These are phyloP conservation scores for Pontederia crassipes DNA, from an alignment of 176 grass and related monocot species.

Conservation along the genomic window DNA sequence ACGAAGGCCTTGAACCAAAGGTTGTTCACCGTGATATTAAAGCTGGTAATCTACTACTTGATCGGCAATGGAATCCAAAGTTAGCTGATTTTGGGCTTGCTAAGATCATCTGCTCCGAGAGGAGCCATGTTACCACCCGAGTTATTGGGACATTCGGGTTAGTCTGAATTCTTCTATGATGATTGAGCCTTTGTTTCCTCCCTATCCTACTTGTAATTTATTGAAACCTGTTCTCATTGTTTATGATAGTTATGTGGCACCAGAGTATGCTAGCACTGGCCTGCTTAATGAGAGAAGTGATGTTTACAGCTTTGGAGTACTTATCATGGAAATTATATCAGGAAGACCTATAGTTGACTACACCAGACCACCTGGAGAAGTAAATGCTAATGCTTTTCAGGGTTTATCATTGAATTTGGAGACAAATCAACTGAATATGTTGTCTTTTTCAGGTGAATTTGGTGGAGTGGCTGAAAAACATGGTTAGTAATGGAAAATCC, in stretches of 20 bases:
- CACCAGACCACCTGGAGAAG: conserved; percentile 56
- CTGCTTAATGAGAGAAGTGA: conserved; percentile 91
- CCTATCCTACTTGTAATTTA: background rate
- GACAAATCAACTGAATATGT: background rate
- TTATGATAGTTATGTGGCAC: conserved; percentile 62
- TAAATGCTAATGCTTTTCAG: conserved; percentile 1
- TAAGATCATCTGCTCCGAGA: conserved; percentile 72
- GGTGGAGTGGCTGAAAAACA: conserved; percentile 82
- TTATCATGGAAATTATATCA: conserved; percentile 77
- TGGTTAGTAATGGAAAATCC: conserved; percentile 66
- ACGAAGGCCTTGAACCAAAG: conserved; percentile 91
- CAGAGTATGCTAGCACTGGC: conserved; percentile 83
- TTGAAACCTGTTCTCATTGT: background rate
- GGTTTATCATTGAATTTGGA: background rate
- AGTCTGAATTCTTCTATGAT: conserved; percentile 5
- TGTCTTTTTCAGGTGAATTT: conserved; percentile 50
- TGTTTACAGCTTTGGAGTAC: conserved; percentile 91
- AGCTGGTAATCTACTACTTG: conserved; percentile 90
- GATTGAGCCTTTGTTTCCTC: background rate
- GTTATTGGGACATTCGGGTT: conserved; percentile 97
- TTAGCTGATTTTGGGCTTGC: conserved; percentile 90
- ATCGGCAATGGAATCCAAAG: conserved; percentile 75
- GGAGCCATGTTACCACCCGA: conserved; percentile 55
- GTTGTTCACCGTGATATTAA: conserved; percentile 88
- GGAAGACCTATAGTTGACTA: conserved; percentile 91